Percentiles rank a stretch among this genome's conserved stretches.
Evolutionary conservation across 73 alveolate species (phyloP).

Genomic region (Breviolum minutum): DNA sequence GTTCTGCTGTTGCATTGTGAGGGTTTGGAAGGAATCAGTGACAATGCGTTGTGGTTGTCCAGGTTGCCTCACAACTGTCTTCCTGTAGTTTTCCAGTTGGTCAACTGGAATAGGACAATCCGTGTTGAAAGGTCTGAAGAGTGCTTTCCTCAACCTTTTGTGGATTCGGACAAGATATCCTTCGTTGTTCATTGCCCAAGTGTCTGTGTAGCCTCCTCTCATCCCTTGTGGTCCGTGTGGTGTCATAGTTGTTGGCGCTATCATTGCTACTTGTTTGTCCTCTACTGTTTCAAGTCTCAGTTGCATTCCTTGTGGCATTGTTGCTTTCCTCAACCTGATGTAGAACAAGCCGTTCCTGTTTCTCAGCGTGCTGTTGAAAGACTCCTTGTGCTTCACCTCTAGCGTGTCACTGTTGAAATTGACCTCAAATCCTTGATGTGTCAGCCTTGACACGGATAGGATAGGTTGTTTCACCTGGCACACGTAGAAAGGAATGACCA

Average conservation of each 20-base stretch:
- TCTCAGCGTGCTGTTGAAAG: background rate
- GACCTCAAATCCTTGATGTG: background rate
- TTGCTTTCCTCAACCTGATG: background rate
- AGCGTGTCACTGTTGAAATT: background rate
- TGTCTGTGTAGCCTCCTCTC: background rate
- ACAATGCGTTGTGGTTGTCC: background rate
- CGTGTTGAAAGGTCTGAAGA: background rate
- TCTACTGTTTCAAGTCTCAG: background rate
- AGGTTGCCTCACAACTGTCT: background rate
- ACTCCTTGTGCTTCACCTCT: background rate
- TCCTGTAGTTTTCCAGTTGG: background rate
- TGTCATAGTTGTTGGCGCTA: background rate
- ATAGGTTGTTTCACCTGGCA: background rate
- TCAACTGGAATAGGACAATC: background rate
- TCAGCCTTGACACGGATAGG: background rate
- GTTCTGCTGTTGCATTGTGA: background rate
- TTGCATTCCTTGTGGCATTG: background rate
- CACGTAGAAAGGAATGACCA: background rate
- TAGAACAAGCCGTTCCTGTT: background rate
- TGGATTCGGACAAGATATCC: slow-evolving; percentile 22
- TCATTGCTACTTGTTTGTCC: background rate
- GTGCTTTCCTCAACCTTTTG: background rate
- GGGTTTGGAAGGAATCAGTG: background rate
- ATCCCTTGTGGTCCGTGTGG: background rate
- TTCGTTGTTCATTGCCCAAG: background rate